Conservation (phyloP, 495 filamentous ascomycete species). For the Thermochaetoides thermophila region DNA sequence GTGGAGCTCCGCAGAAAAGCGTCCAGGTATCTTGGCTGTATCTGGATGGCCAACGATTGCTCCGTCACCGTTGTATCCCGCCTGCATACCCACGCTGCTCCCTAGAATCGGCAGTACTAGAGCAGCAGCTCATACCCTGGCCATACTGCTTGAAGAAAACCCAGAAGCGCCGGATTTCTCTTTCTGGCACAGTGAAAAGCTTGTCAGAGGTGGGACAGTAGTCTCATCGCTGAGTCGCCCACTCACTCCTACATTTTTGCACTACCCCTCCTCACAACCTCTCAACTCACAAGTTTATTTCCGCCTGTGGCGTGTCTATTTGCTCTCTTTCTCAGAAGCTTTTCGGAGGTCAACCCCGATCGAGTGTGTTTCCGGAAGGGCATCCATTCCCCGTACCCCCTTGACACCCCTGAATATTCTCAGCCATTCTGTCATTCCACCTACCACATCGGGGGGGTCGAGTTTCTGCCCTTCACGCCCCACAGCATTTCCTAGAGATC, state of each 20-base stretch:
- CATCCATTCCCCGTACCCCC: background rate
- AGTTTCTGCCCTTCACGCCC: background rate
- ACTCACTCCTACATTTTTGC: constrained; percentile 4
- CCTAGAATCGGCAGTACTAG: constrained; percentile 9
- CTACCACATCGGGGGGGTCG: constrained; percentile 1
- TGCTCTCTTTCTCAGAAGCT: constrained; percentile 4
- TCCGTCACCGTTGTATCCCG: constrained; percentile 13
- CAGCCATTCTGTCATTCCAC: constrained; percentile 1
- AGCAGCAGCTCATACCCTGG: constrained; percentile 9
- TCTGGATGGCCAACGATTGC: constrained; percentile 12
- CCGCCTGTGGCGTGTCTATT: constrained; percentile 12
- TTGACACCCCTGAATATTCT: background rate
- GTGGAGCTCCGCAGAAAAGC: constrained; percentile 6
- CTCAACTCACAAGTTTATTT: constrained; percentile 8
- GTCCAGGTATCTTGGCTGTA: constrained; percentile 9
- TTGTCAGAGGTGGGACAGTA: constrained; percentile 1
- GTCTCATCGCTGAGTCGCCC: constrained; percentile 2
- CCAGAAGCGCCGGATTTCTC: constrained; percentile 9
- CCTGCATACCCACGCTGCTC: constrained; percentile 15
- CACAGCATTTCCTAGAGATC: background rate
- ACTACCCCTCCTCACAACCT: constrained; percentile 2
- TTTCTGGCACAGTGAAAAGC: constrained; percentile 6
- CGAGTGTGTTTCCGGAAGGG: constrained; percentile 4
- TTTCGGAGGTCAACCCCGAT: constrained; percentile 12
- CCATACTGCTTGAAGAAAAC: constrained; percentile 5